phyloP scores from a whole-genome alignment of 345 rosid genomes.

The Eucalyptus brandiana region DNA sequence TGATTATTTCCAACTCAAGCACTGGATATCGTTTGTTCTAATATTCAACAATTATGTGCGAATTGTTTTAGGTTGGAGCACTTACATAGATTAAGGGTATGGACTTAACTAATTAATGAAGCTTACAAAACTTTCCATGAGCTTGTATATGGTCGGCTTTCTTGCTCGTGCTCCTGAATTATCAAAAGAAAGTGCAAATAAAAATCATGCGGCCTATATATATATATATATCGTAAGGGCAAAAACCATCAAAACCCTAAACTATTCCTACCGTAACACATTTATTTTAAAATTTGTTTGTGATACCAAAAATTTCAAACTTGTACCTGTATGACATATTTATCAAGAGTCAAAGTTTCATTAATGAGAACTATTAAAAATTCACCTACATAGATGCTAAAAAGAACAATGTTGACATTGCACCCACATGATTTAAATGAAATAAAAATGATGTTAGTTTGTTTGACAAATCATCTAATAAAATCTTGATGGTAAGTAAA shows the following conservation, averaged over 20 bases:
- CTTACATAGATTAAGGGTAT: not conserved
- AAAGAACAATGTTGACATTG: no score
- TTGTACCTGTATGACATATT: fast-evolving
- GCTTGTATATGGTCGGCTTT: not conserved
- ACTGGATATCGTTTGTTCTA: not conserved
- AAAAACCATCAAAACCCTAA: no score
- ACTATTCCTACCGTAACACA: no score
- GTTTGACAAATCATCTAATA: no score
- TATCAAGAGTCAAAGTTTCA: no score
- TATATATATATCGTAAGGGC: not conserved
- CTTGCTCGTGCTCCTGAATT: not conserved
- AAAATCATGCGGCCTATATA: not conserved
- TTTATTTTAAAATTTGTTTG: no score
- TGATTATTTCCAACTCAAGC: not conserved
- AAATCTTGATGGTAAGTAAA: no score
- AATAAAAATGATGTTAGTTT: no score
- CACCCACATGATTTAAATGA: no score
- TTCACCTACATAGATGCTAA: no score
- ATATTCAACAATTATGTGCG: not conserved
- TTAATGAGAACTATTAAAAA: no score
- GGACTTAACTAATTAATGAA: not conserved
- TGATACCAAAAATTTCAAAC: no score
- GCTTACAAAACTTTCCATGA: not conserved
- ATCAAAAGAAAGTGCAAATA: not conserved
- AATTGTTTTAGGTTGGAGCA: not conserved